These are phyloP conservation scores for Penstemon newberryi DNA, from an alignment of 257 asterid species.

Conservation along the genomic window DNA sequence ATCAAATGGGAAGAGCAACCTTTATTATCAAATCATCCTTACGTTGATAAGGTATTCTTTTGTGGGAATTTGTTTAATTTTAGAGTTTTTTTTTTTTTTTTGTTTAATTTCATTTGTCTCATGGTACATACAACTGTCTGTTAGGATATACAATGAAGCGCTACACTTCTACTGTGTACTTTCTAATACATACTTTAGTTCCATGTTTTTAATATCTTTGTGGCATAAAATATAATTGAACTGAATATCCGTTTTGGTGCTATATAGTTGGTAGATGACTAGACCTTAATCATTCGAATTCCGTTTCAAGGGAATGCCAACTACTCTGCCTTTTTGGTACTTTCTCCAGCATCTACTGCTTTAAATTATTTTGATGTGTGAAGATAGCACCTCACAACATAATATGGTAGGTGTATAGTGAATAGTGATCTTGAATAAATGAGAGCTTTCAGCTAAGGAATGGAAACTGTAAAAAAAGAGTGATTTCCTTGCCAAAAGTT, in stretches of 20 bases:
- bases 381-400: neutral
- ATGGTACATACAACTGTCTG: neutral
- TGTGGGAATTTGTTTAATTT: conserved; percentile 13
- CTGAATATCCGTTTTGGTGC: neutral
- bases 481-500: neutral
- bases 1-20: conserved; percentile 89
- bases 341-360: neutral
- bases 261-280: neutral
- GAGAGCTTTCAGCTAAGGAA: neutral
- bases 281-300: neutral
- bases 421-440: neutral
- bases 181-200: neutral
- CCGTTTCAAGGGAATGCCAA: neutral
- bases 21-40: conserved; percentile 87
- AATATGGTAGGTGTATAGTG: neutral
- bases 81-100: neutral
- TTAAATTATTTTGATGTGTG: neutral
- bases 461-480: neutral
- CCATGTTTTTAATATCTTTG: neutral
- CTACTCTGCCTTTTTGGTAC: neutral
- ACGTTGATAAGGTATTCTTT: conserved; percentile 71
- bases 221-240: neutral
- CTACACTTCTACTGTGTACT: neutral
- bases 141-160: neutral
- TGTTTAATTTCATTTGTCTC: conserved; percentile 19